Conservation (phyloP, 257 asterid genomes). For the Plantago elongata region DNA sequence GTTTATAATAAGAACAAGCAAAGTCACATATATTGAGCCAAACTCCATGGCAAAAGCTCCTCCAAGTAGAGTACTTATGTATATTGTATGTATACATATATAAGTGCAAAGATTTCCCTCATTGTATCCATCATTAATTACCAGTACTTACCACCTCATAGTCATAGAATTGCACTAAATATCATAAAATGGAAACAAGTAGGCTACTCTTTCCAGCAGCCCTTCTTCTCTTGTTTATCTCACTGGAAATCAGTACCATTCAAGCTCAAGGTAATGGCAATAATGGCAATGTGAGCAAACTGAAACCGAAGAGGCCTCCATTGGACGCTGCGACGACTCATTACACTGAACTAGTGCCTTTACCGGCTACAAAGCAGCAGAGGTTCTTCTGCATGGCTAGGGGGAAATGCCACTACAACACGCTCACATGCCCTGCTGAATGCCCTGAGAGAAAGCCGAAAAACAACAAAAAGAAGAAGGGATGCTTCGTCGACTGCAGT, state of each 20-base stretch:
- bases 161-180: not conserved
- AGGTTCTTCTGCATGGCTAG: slow-evolving; percentile 38
- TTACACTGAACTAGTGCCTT: slow-evolving; percentile 26
- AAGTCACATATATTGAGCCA: slow-evolving; percentile 26
- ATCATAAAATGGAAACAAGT: slow-evolving; percentile 32
- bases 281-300: slow-evolving; percentile 10
- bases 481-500: slow-evolving; percentile 59
- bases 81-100: slow-evolving; percentile 19
- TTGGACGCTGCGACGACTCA: slow-evolving; percentile 38
- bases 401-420: slow-evolving; percentile 35
- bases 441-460: slow-evolving; percentile 56
- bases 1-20: slow-evolving; percentile 19
- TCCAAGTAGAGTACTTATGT: no score
- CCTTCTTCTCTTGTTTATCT: slow-evolving; percentile 35
- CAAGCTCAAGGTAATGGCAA: slow-evolving; percentile 35
- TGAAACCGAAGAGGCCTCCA: slow-evolving; percentile 14
- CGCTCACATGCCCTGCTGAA: slow-evolving; percentile 51
- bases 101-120: slow-evolving; percentile 3
- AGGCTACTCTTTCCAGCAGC: slow-evolving; percentile 28
- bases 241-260: slow-evolving; percentile 33
- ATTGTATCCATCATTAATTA: not conserved
- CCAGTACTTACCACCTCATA: no score
- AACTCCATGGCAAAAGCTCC: slow-evolving; percentile 17
- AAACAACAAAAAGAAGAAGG: slow-evolving; percentile 52
- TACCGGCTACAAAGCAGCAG: slow-evolving; percentile 42